A percentile compares a stretch with the other conserved stretches of the same genome.
These are phyloP conservation scores for Dothistroma pini DNA, from an alignment of 2,329 filamentous ascomycete species.

Conservation along the genomic window DNA sequence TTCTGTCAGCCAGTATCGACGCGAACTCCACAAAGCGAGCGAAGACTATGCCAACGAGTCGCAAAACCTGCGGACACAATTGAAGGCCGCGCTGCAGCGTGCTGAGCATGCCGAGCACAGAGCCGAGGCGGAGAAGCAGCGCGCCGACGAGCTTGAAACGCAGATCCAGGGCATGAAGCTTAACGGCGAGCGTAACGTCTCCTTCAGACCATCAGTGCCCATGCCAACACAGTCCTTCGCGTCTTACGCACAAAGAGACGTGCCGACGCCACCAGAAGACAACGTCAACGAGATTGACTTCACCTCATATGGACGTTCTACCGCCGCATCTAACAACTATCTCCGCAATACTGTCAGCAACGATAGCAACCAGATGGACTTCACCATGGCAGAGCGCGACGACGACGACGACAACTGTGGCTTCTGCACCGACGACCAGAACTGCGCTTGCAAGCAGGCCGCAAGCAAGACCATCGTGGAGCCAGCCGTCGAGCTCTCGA, in stretches of 20 bases:
- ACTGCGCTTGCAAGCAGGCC: slow-evolving; percentile 27
- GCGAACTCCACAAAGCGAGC: slow-evolving; percentile 5
- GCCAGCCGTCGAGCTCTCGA: slow-evolving; percentile 5
- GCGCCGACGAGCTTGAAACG: slow-evolving; percentile 4
- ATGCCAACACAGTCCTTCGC: neutral
- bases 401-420: slow-evolving; percentile 27
- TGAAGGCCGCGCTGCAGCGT: neutral
- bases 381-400: slow-evolving; percentile 14
- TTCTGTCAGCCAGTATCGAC: slow-evolving; percentile 8
- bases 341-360: slow-evolving; percentile 13
- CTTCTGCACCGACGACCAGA: slow-evolving; percentile 29
- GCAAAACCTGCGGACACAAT: neutral
- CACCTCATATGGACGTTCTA: slow-evolving; percentile 17
- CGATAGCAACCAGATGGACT: slow-evolving; percentile 23
- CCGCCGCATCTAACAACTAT: slow-evolving; percentile 6
- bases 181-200: neutral
- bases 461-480: slow-evolving; percentile 12
- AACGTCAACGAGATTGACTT: slow-evolving; percentile 26
- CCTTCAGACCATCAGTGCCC: neutral
- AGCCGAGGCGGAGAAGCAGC: neutral
- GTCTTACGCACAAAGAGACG: slow-evolving; percentile 3
- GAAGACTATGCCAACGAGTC: neutral
- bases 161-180: neutral
- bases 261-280: slow-evolving; percentile 23
- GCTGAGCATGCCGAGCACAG: neutral